Conservation (phyloP, 192 early-diverging fungal genomes). For the Mortierella hygrophila region DNA sequence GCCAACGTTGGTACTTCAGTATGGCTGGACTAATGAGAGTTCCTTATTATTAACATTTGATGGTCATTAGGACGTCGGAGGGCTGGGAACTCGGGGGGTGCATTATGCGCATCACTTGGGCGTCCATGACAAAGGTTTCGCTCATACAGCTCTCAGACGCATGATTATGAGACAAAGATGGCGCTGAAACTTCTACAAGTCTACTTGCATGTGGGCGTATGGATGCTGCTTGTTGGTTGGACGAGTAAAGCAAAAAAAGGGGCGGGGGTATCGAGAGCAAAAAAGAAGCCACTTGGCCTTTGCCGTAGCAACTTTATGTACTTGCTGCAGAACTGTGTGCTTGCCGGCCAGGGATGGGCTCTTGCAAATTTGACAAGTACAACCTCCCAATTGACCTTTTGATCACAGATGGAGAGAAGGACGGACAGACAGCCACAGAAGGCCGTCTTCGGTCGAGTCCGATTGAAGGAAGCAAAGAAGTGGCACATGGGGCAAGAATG, state of each 20-base stretch:
- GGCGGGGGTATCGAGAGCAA: not conserved
- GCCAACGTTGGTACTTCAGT: too few relatives aligned
- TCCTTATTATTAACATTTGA: too few relatives aligned
- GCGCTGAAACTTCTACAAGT: too few relatives aligned
- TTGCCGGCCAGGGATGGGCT: not conserved
- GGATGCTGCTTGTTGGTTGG: not conserved
- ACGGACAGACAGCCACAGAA: too few relatives aligned
- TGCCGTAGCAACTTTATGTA: not conserved
- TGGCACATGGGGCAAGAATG: not conserved
- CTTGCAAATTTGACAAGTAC: not conserved
- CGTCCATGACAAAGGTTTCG: too few relatives aligned
- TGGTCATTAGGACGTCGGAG: too few relatives aligned
- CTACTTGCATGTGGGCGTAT: not conserved
- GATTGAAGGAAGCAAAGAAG: not conserved
- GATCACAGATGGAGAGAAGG: too few relatives aligned
- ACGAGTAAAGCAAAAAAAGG: not conserved
- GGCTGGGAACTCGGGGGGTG: too few relatives aligned
- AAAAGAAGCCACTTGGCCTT: not conserved
- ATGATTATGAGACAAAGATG: too few relatives aligned
- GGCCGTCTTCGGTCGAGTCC: not conserved
- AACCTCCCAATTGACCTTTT: not conserved
- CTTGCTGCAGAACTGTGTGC: not conserved
- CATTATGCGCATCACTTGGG: too few relatives aligned
- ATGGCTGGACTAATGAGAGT: too few relatives aligned
- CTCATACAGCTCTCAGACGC: too few relatives aligned